Conservation (phyloP, 306 rosid species). For the Ormosia emarginata region DNA sequence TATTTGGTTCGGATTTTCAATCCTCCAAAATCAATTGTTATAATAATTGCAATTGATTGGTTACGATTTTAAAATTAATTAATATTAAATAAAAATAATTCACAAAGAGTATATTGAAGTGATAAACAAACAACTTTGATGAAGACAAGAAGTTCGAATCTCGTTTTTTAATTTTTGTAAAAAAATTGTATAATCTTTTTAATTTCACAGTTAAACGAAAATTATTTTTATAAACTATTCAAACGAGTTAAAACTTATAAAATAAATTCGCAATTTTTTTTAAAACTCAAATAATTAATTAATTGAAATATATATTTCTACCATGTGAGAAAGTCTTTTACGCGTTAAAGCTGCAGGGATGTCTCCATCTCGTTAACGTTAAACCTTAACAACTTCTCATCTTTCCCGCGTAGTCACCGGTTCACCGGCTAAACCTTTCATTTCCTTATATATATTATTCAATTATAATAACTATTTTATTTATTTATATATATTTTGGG, state of each 20-base stretch:
- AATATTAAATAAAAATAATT: neutral
- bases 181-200: too few species aligned
- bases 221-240: too few species aligned
- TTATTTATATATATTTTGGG: neutral
- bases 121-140: too few species aligned
- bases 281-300: neutral
- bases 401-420: constrained; percentile 36
- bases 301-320: neutral
- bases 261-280: too few species aligned
- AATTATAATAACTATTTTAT: neutral
- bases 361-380: constrained; percentile 22
- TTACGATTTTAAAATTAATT: neutral
- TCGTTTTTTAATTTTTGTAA: too few species aligned
- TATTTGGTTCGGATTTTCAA: neutral
- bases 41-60: neutral
- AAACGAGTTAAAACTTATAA: too few species aligned
- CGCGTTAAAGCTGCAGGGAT: constrained; percentile 22
- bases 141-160: too few species aligned
- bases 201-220: too few species aligned
- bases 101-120: too few species aligned
- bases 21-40: neutral
- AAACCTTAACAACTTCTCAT: constrained; percentile 8
- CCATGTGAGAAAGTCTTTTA: neutral
- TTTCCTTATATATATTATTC: neutral
- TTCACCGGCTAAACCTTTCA: constrained; percentile 10